Evolutionary conservation across 2,329 filamentous ascomycete species (phyloP), one percentile per base, ranked within the genome.

Genomic region (Corniculantispora saksenae): DNA sequence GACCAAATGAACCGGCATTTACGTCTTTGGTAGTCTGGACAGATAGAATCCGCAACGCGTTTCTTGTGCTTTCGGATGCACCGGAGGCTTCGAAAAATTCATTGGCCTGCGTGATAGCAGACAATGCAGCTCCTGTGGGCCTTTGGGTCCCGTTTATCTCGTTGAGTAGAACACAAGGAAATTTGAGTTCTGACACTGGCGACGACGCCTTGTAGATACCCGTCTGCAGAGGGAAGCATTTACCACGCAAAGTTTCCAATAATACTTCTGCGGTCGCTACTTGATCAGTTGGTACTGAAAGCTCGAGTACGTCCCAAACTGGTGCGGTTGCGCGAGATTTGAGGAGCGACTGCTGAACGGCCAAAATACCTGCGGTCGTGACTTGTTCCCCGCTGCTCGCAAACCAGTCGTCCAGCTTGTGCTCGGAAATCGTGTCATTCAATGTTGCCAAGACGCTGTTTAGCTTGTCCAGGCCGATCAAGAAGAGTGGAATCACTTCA

Each of bases 381-480:
- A 50, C 51, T 38, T 57, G 27, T 43, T 27, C 61, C 1, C 35
- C 53, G n/a, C 27, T 12, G n/a, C 61, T n/a, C 29, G 61, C 51
- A 19, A 63, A 63, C 61, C 61, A 63, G 51, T 63, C 61, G 29
- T 57, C 61, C n/a, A 63, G 21, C 43, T 56, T 56, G 21, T 64
- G 61, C 27, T 64, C 61, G 1, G 45, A 19, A 6, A 58, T 64
- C 7, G 32, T 57, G 25, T 58, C 45, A 8, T 58, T 58, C 4
- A 64, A 19, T 2, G 23, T 50, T 1, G 61, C 61, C 8, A 64
- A 15, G 1, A 58, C 54, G 23, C 29, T 58, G 35, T 64, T 64
- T 19, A 64, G 61, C 45, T 64, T 64, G 35, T 64, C 61, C 4
- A 64, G 25, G 9, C 61, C 61, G 7, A 64, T 57, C 23, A 64